Evolutionary conservation across 345 rosid genomes (phyloP).

Genomic region (Adansonia digitata): DNA sequence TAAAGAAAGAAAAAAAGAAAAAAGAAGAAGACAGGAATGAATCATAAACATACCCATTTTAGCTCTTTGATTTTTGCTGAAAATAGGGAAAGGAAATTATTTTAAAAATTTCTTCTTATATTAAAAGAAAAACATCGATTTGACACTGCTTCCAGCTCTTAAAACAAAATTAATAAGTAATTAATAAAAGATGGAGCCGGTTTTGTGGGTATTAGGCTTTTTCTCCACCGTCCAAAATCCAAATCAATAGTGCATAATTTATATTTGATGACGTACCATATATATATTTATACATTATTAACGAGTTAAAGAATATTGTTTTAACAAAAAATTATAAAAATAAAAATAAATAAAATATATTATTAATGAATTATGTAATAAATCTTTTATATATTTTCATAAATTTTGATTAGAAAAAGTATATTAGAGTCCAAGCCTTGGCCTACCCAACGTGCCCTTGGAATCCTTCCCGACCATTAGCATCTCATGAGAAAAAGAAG

Average conservation of each 20-base stretch:
- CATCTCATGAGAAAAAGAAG: slow-evolving; percentile 24
- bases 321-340: too few relatives aligned
- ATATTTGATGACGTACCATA: too few relatives aligned
- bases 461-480: slow-evolving; percentile 32
- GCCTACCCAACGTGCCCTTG: background rate
- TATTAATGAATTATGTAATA: too few relatives aligned
- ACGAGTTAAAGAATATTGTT: too few relatives aligned
- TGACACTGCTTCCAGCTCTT: background rate
- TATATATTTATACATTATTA: too few relatives aligned
- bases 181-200: background rate
- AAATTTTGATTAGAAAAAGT: background rate
- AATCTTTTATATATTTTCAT: too few relatives aligned
- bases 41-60: background rate
- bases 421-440: background rate
- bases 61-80: background rate
- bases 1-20: too few relatives aligned
- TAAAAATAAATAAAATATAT: too few relatives aligned
- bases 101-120: too few relatives aligned
- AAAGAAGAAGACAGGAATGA: background rate
- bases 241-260: too few relatives aligned
- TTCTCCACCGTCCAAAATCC: background rate
- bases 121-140: background rate
- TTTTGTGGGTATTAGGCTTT: background rate
- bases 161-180: too few relatives aligned
- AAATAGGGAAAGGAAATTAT: background rate